These are phyloP conservation scores for Curvularia hawaiiensis DNA, from an alignment of 2,329 filamentous ascomycete genomes.

Conservation along the genomic window DNA sequence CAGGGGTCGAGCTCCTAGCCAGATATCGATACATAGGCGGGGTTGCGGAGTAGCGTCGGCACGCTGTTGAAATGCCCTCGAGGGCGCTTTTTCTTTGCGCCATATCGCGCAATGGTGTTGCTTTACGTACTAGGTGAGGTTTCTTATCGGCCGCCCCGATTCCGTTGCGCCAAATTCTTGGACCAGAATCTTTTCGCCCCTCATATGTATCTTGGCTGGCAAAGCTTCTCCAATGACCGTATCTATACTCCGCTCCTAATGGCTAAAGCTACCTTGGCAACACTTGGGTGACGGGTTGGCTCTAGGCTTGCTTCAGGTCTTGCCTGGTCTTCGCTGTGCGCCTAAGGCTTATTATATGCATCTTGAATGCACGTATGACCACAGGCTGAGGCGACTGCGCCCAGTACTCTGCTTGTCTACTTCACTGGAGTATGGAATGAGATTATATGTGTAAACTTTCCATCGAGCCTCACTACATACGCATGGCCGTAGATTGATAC, in stretches of 20 bases:
- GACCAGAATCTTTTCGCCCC: slow-evolving; percentile 26
- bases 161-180: slow-evolving; percentile 7
- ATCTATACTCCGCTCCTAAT: slow-evolving; percentile 14
- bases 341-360: slow-evolving; percentile 38
- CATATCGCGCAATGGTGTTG: neutral
- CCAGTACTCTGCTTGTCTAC: neutral
- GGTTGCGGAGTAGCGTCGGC: slow-evolving; percentile 1
- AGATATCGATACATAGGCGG: slow-evolving; percentile 1
- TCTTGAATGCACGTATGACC: slow-evolving; percentile 17
- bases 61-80: neutral
- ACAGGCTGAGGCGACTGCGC: slow-evolving; percentile 2
- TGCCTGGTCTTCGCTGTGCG: slow-evolving; percentile 22
- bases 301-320: slow-evolving; percentile 28
- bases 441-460: slow-evolving; percentile 4
- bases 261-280: slow-evolving; percentile 34
- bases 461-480: slow-evolving; percentile 11
- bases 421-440: neutral
- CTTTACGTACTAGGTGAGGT: slow-evolving; percentile 2
- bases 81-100: neutral
- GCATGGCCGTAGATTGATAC: slow-evolving; percentile 13
- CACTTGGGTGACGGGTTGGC: slow-evolving; percentile 33
- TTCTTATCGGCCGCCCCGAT: slow-evolving; percentile 33
- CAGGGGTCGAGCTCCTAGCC: slow-evolving; percentile 8
- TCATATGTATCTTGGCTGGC: slow-evolving; percentile 36
- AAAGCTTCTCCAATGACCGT: slow-evolving; percentile 33